Base-by-base conservation (phyloP, 495 filamentous ascomycete species). In the Cercophora samala region DNA sequence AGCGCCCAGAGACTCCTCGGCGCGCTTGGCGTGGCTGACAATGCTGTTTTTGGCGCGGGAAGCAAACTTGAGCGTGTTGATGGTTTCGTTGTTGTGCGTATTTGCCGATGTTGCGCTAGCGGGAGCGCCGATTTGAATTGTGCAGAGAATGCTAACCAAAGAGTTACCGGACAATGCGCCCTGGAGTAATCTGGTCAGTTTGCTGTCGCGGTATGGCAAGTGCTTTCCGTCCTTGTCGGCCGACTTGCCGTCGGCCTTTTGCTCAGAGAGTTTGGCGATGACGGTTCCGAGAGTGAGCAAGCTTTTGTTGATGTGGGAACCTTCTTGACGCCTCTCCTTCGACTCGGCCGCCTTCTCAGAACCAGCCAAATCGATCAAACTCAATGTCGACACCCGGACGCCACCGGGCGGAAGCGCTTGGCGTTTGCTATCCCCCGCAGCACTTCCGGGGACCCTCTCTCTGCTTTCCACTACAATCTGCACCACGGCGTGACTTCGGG, bases 391-490 rank as follows among this genome's bases (percentile, higher is more conserved):
- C 15, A 99, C 95, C 54, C 93, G 88, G 22, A 98, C 95, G 68
- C 96, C 96, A 60, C 95, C 96, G 19, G 93, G 93, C 19, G 87
- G 80, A 18, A 97, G 84, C 4, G 87, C 91, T 11, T 90, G 84
- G 55, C 93, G 87, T 70, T 95, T 95, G 74, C 75, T 84, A 42
- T 93, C 89, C 2, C 77, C 81, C 1, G 76, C 69, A 29, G 79
- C 68, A 32, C 81, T 79, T 23, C 79, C 80, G n/a, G 80, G 86
- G 59, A 87, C 87, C 24, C 96, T 90, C 72, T 97, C 96, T 76
- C 95, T 84, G 72, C 93, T 97, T 75, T 99, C 95, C 29, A 99
- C 94, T 15, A 99, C 96, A 69, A 99, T 98, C 78, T 99, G 95
- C 26, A 99, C 95, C 25, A 99, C 95, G 1, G 95, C 95, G 71